phyloP scores from a whole-genome alignment of 805 yeast species.

The Saturnispora diversa region DNA sequence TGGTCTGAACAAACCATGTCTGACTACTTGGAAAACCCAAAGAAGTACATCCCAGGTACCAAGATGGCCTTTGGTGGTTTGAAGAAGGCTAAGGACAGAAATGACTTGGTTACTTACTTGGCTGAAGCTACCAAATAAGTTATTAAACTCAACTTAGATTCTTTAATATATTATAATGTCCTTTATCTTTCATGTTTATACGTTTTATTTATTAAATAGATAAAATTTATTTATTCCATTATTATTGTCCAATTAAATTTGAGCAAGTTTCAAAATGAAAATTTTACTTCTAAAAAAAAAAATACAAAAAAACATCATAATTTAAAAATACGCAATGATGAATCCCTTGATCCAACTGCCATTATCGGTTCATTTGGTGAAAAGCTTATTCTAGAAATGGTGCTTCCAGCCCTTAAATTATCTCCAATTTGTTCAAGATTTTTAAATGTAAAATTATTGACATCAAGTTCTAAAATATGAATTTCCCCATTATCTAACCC shows the following conservation, averaged over 20 bases:
- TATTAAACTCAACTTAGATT: neutral
- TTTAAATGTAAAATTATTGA: conserved; percentile 22
- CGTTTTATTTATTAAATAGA: conserved; percentile 6
- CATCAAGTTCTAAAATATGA: conserved; percentile 33
- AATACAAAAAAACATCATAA: neutral
- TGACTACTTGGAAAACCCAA: conserved; percentile 98
- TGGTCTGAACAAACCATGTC: conserved; percentile 87
- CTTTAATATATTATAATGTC: neutral
- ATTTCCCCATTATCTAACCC: conserved; percentile 70
- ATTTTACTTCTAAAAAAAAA: no score
- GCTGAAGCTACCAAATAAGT: conserved; percentile 41
- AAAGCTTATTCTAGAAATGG: conserved; percentile 57
- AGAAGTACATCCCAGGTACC: conserved; percentile 99
- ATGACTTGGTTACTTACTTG: conserved; percentile 89
- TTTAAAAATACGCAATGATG: conserved; percentile 40
- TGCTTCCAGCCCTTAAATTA: conserved; percentile 47
- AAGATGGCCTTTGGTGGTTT: conserved; percentile 99
- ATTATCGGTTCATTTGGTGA: conserved; percentile 31
- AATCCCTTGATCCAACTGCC: conserved; percentile 61
- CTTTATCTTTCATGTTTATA: conserved; percentile 3
- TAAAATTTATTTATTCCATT: neutral
- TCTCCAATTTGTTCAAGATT: conserved; percentile 31
- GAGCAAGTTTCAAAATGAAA: no score
- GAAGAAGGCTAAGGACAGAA: conserved; percentile 98
- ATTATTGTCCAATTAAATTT: no score